Percentiles rank a stretch among this genome's conserved stretches.
Conservation (phyloP, 768 basidiomycete genomes). For the Psilocybe tampanensis region DNA sequence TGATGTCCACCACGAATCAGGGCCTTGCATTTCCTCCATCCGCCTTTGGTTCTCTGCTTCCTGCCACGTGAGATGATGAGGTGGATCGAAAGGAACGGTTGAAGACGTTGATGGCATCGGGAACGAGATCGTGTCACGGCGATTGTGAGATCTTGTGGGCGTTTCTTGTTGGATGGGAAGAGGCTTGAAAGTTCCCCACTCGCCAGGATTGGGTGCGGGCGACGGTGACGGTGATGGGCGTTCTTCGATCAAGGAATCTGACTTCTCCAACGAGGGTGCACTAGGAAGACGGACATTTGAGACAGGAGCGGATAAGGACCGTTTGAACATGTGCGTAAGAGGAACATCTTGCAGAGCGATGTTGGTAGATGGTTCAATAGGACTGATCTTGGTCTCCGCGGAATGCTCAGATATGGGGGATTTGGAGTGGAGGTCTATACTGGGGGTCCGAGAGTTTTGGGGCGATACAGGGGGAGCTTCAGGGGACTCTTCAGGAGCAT, state of each 20-base stretch:
- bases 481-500: background rate
- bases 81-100: constrained; percentile 10
- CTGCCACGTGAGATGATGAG: constrained; percentile 24
- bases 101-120: constrained; percentile 24
- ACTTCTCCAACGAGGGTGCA: constrained; percentile 12
- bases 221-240: constrained; percentile 20
- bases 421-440: constrained; percentile 3
- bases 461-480: constrained; percentile 2
- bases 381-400: background rate
- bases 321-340: constrained; percentile 67
- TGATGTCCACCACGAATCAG: constrained; percentile 24
- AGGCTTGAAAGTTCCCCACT: constrained; percentile 18
- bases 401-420: background rate
- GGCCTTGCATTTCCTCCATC: constrained; percentile 19
- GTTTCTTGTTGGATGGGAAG: constrained; percentile 13
- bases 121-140: constrained; percentile 32
- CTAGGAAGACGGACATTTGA: constrained; percentile 12
- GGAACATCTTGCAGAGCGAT: constrained; percentile 45
- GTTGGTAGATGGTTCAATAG: constrained; percentile 4
- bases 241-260: constrained; percentile 15
- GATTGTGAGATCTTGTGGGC: constrained; percentile 19
- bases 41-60: constrained; percentile 21
- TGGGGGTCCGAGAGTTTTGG: constrained; percentile 6
- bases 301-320: constrained; percentile 49
- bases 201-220: constrained; percentile 15